A percentile compares a stretch with the other conserved stretches of the same genome.
Conservation (phyloP, 176 grass and related monocot species). For the Juncus inflexus region DNA sequence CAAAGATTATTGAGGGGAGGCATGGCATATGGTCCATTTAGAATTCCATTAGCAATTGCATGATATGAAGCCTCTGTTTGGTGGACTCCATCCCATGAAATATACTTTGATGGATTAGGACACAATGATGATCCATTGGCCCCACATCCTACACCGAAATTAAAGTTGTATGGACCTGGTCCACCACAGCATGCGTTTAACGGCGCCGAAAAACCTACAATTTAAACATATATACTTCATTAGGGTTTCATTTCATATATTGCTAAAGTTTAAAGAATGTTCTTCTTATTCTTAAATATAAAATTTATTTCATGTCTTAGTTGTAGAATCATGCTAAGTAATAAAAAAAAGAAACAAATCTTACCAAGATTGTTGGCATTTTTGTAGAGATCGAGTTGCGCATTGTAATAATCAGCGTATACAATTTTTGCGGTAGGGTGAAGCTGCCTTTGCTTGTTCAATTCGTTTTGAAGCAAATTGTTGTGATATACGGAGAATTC, state of each 20-base stretch:
- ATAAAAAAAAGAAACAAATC: too few species aligned
- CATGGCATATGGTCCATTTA: slow-evolving; percentile 1
- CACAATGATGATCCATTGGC: not conserved
- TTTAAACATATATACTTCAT: not conserved
- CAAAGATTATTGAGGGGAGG: not conserved
- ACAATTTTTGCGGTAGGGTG: slow-evolving; percentile 59
- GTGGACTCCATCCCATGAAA: slow-evolving; percentile 10
- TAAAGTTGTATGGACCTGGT: slow-evolving; percentile 9
- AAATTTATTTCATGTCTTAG: not conserved
- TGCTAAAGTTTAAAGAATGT: not conserved
- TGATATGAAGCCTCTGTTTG: slow-evolving; percentile 16
- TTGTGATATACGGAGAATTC: slow-evolving; percentile 58
- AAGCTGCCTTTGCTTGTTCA: slow-evolving; percentile 28
- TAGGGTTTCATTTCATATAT: not conserved
- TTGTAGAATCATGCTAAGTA: not conserved
- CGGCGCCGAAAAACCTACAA: slow-evolving; percentile 14
- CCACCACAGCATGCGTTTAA: slow-evolving; percentile 16
- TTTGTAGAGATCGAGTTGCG: slow-evolving; percentile 47
- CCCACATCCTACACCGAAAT: not conserved
- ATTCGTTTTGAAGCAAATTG: slow-evolving; percentile 31
- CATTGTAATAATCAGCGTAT: slow-evolving; percentile 75
- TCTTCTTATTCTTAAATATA: slow-evolving; percentile 19
- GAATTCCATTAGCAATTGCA: slow-evolving; percentile 22
- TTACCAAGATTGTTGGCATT: slow-evolving; percentile 36
- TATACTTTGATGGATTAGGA: slow-evolving; percentile 8